Evolutionary conservation across 306 rosid species (phyloP), one percentile per base, ranked within the genome.

Genomic region (Ceratonia siliqua): DNA sequence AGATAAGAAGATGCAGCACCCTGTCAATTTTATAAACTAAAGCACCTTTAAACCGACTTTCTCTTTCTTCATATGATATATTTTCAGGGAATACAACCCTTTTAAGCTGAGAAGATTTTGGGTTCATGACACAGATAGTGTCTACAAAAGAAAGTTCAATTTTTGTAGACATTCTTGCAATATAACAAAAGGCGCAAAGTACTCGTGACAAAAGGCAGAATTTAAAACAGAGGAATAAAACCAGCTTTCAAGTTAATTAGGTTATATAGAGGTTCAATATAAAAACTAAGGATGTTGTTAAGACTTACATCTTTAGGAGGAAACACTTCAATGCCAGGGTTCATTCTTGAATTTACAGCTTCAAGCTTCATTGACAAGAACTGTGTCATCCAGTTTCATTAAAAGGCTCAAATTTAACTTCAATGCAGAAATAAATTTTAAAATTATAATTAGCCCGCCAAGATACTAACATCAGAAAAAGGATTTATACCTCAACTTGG

Each of bases 321-420:
- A 80, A 93, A 89, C 30, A 79, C 86, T 72, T 93, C 97, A 42
- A 93, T 73, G 18, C 85, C 86, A 30, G 96, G 85, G 72, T 78
- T 81, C 56, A 85, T 69, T 82, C 97, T 85, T 43, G 98, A 64
- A 81, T 91, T 91, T 27, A 93, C 97, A 59, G 93, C 89, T 83
- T 93, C 98, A 35, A 93, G 90, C 85, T 93, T 93, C 98, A 91
- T 93, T 4, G 98, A 93, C 78, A 93, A 84, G 88, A 93, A 93
- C 98, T 93, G 92, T 69, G 62, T 73, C 77, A 77, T 75, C 91
- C 71, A 76, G 12, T 11, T 54, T 61, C 78, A 57, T 71, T n/a
- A 49, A 58, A 56, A 15, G 18, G 39, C 42, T 46, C 22, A 39
- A 73, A 27, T 43, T 20, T 54, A 76, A 46, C 12, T 58, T 20